These are phyloP conservation scores for Starmerella stigmatis DNA, from an alignment of 805 yeast genomes.

Conservation along the genomic window DNA sequence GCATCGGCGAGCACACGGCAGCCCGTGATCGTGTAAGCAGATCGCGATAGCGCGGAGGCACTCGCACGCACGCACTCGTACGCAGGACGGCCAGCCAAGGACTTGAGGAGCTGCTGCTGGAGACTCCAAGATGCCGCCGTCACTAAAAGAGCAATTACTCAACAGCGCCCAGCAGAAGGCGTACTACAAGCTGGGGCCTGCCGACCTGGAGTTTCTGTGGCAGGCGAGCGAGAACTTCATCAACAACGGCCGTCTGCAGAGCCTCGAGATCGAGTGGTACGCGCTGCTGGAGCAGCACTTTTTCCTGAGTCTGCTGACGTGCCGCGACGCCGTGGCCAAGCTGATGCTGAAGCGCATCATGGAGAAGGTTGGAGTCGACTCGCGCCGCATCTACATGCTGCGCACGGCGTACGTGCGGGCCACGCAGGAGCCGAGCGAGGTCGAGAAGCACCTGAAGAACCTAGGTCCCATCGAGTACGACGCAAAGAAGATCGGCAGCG, in stretches of 20 bases:
- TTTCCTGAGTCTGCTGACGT: slow-evolving; percentile 49
- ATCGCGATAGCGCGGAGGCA: too few species aligned
- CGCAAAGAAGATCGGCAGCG: slow-evolving; percentile 30
- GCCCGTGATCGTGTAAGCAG: background rate
- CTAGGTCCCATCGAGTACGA: slow-evolving; percentile 19
- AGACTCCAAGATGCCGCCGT: slow-evolving; percentile 2
- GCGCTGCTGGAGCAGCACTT: slow-evolving; percentile 62
- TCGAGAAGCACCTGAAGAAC: slow-evolving; percentile 32
- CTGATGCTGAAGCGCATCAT: slow-evolving; percentile 49
- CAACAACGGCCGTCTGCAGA: slow-evolving; percentile 20
- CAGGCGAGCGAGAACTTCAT: slow-evolving; percentile 36
- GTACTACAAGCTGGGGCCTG: slow-evolving; percentile 43
- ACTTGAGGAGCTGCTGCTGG: background rate
- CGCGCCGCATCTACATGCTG: slow-evolving; percentile 48
- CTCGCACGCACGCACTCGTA: too few species aligned
- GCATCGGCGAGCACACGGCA: too few species aligned
- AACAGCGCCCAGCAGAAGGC: slow-evolving; percentile 41
- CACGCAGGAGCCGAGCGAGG: slow-evolving; percentile 35
- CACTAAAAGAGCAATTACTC: slow-evolving; percentile 37
- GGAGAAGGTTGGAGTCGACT: slow-evolving; percentile 52
- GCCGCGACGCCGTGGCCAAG: slow-evolving; percentile 63
- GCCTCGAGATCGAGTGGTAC: slow-evolving; percentile 37
- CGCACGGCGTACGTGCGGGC: slow-evolving; percentile 50
- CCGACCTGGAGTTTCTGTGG: slow-evolving; percentile 36
- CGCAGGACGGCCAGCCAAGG: too few species aligned